Base-by-base conservation (phyloP, 2,329 filamentous ascomycete species). In the Daldinia sp. region DNA sequence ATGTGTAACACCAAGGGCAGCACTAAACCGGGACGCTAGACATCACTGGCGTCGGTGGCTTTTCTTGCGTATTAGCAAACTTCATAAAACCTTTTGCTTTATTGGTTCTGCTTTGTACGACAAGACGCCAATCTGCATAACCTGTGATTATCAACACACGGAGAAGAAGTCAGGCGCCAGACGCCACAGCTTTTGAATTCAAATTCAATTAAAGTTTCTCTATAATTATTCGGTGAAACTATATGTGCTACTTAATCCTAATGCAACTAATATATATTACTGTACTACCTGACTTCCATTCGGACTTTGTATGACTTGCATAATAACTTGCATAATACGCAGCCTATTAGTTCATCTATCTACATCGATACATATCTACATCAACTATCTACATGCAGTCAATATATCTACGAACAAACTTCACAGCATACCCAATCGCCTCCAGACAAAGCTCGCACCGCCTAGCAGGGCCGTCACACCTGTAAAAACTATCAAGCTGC, bases 401-500 rank as follows among this genome's bases (percentile, higher is more conserved):
- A 23, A 23, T 23, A 23, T 23, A 23, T 30, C 13, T 30, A 50
- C 7, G 48, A 53, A 26, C 26, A 46, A 33, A 15, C 26, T 57
- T 67, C 39, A 71, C 69, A 74, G 68, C 65, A 77, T 18, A 55
- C 78, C 71, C 68, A 73, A 59, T 63, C 73, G 76, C 73, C 70
- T 82, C 77, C 83, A 83, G 13, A 84, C 57, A 61, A 82, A 83
- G 65, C 82, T 83, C 13, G 81, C 76, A 2, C 84, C 84, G 0
- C 85, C 83, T 10, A 85, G 71, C 4, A 84, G 71, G 10, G 85
- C 85, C 5, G 85, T 87, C 3, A 84, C 79, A 1, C 86, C 86
- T 0, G 86, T 88, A 68, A 87, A 88, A n/a, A 86, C 79, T 67
- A 88, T 87, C 72, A 89, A 72, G 10, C 80, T 79, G 1, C 86